Evolutionary conservation across 177 flowering plant genomes (phyloP).

Genomic region (Tripterygium wilfordii): DNA sequence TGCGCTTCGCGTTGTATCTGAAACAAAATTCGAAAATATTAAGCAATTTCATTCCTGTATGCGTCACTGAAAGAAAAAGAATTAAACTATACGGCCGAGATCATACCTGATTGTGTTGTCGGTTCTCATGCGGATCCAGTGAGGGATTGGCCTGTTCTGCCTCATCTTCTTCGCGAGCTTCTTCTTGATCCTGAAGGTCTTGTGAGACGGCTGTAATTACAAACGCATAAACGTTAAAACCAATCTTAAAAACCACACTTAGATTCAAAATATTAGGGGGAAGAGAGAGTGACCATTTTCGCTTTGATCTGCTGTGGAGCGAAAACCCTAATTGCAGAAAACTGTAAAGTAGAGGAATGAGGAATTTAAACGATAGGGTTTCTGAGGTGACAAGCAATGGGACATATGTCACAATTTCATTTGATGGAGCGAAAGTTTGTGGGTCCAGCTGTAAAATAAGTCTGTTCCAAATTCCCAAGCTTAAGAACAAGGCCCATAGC

Average conservation of each 20-base stretch:
- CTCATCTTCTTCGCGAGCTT: conserved; percentile 77
- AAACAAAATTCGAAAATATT: not conserved
- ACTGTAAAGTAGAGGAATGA: not conserved
- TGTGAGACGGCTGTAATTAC: conserved; percentile 83
- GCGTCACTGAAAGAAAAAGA: not conserved
- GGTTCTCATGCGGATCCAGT: conserved; percentile 61
- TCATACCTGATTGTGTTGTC: conserved; percentile 57
- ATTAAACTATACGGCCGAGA: not conserved
- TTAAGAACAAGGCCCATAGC: no score
- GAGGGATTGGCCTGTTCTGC: conserved; percentile 70
- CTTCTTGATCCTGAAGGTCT: conserved; percentile 66
- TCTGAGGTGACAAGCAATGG: no score
- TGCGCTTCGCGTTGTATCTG: conserved; percentile 60
- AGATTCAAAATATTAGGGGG: no score
- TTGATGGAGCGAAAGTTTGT: no score
- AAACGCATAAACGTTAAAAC: no score
- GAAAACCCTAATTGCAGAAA: not conserved
- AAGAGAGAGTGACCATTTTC: not conserved
- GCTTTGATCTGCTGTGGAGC: no score
- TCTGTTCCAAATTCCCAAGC: no score
- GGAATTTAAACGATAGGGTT: no score
- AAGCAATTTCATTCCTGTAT: no score
- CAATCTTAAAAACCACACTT: no score
- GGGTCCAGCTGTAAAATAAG: no score
- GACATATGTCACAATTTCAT: no score